Evolutionary conservation across 768 basidiomycete species (phyloP), one percentile per base, ranked within the genome.

Genomic region (Mycena haematopus): DNA sequence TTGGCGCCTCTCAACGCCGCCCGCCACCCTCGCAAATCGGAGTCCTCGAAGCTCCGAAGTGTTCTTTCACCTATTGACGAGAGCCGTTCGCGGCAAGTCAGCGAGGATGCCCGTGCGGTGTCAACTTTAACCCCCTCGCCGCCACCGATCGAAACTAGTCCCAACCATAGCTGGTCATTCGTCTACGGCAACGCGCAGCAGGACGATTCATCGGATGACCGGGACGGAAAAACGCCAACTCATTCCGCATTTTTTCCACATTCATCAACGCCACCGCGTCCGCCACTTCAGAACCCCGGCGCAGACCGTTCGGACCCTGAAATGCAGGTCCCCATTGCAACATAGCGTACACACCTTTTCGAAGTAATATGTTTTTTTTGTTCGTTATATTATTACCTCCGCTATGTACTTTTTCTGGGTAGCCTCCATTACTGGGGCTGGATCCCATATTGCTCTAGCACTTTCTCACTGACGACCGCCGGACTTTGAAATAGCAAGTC

Each of bases 401-500:
- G 52, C 58, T 63, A 61, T 61, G 55, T 46, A 52, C 52, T 65
- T 65, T 55, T 46, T 63, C 50, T 64, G 51, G 66, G 66, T 60
- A 63, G 71, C 66, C 71, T 70, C 57, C 36, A 65, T 65, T 58
- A 58, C 56, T 56, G 53, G 49, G 78, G 72, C 70, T 76, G 78
- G 66, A 92, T 81, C 67, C 86, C 85, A 74, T 92, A 93, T 71
- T 89, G 85, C 65, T 79, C 68, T 56, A 94, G 76, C 35, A 84
- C 78, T 35, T 84, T 80, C 24, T 76, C 72, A 58, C 72, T 70
- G 58, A 88, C 80, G 19, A 83, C 69, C 14, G 92, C 87, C 42
- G 96, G 96, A 75, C 93, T 94, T 76, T 87, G 90, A 82, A 97
- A 95, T 40, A 96, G 85, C 45, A 88, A 85, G 76, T 98, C 96